A percentile compares a stretch with the other conserved stretches of the same genome.
These are phyloP conservation scores for Geotrichum bryndzae DNA, from an alignment of 1,139 yeast species.

Conservation along the genomic window DNA sequence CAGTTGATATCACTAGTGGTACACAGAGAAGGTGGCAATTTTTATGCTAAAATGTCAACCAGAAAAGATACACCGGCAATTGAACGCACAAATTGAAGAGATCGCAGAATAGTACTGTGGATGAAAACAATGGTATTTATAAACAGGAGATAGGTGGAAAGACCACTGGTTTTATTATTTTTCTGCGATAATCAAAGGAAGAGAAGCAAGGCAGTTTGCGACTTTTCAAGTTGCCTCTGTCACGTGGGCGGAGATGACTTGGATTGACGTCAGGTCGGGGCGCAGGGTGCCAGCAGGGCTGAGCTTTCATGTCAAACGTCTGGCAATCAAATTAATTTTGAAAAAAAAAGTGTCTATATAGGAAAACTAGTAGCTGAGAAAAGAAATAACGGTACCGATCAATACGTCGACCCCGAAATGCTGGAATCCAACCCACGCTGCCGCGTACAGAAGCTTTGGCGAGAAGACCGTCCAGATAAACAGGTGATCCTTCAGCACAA, in stretches of 20 bases:
- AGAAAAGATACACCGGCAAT: not conserved
- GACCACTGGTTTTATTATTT: no score
- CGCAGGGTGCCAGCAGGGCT: not conserved
- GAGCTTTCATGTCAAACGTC: not conserved
- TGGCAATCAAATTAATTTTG: not conserved
- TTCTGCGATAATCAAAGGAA: not conserved
- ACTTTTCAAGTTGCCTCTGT: not conserved
- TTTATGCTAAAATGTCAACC: not conserved
- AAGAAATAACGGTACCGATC: conserved; percentile 12
- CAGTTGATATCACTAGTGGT: not conserved
- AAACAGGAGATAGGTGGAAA: not conserved
- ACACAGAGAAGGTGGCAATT: not conserved
- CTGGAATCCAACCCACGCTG: conserved; percentile 55
- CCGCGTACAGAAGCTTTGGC: conserved; percentile 78
- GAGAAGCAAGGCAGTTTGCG: not conserved
- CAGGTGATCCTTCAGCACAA: conserved; percentile 69
- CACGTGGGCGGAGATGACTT: not conserved
- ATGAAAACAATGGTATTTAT: no score
- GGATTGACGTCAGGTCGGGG: not conserved
- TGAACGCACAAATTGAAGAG: not conserved
- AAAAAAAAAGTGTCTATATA: not conserved
- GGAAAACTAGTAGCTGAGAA: not conserved
- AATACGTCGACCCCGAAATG: conserved; percentile 27
- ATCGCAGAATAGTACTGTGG: not conserved
- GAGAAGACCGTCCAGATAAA: conserved; percentile 98